phyloP scores from a whole-genome alignment of 768 basidiomycete species.

The Rhizopogon vesiculosus region DNA sequence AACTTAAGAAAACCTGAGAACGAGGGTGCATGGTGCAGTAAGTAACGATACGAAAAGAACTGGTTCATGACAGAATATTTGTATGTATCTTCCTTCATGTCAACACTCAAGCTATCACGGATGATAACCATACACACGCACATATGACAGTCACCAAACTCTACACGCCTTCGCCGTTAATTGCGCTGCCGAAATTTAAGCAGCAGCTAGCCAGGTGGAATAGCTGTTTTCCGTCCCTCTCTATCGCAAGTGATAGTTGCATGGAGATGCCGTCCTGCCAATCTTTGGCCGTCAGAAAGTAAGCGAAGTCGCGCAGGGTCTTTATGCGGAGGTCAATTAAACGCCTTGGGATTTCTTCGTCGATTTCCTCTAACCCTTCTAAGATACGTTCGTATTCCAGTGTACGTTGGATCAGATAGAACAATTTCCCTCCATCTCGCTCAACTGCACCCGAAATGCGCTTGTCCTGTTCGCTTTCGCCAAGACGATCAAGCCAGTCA shows the following conservation, averaged over 20 bases:
- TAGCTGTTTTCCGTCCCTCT: slow-evolving; percentile 17
- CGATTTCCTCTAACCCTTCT: background rate
- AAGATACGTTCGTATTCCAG: slow-evolving; percentile 15
- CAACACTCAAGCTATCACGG: too few species aligned
- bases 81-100: background rate
- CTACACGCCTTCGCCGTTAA: slow-evolving; percentile 6
- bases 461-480: background rate
- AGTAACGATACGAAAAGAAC: too few species aligned
- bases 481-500: background rate
- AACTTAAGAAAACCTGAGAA: too few species aligned
- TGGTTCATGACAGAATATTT: too few species aligned
- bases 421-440: slow-evolving; percentile 13
- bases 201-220: slow-evolving; percentile 15
- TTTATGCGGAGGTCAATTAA: slow-evolving; percentile 3
- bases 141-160: background rate
- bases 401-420: slow-evolving; percentile 13
- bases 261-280: slow-evolving; percentile 5
- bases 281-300: slow-evolving; percentile 9
- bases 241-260: slow-evolving; percentile 14
- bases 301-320: slow-evolving; percentile 12
- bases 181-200: slow-evolving; percentile 13
- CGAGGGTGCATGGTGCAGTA: too few species aligned
- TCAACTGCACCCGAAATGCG: slow-evolving; percentile 14
- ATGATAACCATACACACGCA: background rate
- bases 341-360: background rate